These are phyloP conservation scores for Aspergillus melleus DNA, from an alignment of 2,329 filamentous ascomycete species.

Conservation along the genomic window DNA sequence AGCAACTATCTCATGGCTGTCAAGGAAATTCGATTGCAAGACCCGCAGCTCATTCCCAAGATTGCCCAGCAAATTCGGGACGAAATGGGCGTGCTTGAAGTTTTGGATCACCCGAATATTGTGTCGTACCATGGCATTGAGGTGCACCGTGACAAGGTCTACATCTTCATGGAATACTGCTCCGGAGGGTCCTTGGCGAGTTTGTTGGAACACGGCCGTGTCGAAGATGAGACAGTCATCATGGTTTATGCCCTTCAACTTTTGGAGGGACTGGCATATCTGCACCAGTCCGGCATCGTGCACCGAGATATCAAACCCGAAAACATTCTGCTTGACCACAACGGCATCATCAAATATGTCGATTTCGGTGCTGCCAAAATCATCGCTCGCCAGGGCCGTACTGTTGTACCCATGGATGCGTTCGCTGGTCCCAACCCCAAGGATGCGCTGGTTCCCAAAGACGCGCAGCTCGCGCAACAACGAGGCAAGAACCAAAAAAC, in stretches of 20 bases:
- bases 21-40: conserved; percentile 95
- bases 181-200: conserved; percentile 89
- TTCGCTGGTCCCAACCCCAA: conserved; percentile 49
- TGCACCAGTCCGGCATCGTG: conserved; percentile 88
- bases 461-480: conserved; percentile 30
- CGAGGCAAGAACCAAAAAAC: conserved; percentile 68
- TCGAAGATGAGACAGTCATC: conserved; percentile 96
- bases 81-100: conserved; percentile 94
- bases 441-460: conserved; percentile 32
- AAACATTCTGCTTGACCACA: conserved; percentile 94
- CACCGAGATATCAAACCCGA: conserved; percentile 98
- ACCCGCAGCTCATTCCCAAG: conserved; percentile 91
- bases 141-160: conserved; percentile 97
- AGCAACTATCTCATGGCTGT: conserved; percentile 96
- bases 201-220: conserved; percentile 89
- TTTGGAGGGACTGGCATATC: conserved; percentile 87
- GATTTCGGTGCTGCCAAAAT: conserved; percentile 98
- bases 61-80: conserved; percentile 93
- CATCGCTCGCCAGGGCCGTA: conserved; percentile 90
- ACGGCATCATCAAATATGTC: conserved; percentile 98
- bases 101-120: conserved; percentile 95
- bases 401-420: conserved; percentile 66
- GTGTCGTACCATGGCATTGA: conserved; percentile 98
- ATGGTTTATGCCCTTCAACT: conserved; percentile 96
- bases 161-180: conserved; percentile 99